Base-by-base conservation (phyloP, 2,329 filamentous ascomycete genomes). In the Aspergillus tubingensis region DNA sequence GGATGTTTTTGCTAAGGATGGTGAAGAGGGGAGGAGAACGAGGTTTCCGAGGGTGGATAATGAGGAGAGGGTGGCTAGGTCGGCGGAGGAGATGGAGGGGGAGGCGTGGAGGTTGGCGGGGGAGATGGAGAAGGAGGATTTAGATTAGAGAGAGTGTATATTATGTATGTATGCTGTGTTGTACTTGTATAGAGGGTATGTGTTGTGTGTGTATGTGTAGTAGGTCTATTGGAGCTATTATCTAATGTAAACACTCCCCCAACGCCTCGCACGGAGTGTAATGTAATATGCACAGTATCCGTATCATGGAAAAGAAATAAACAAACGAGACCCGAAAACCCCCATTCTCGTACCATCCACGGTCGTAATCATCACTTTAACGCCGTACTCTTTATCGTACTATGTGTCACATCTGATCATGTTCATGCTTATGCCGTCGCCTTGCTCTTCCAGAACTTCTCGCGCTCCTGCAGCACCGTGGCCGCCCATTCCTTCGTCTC, bases 401-500 rank as follows among this genome's bases (percentile, higher is more conserved):
- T 54, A 58, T 48, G 43, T 41, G 10, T 23, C 21, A 21, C 10
- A 3, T 21, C 17, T 10, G 10, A 17, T 47, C 49, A 15, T 44
- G 23, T 19, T 41, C 7, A 43, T 51, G 52, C 32, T 52, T 44
- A 49, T 49, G 65, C 59, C 39, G 59, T 30, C 32, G 32, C 32
- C 67, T 70, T 66, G 62, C 65, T 69, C 69, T 82, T 79, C 91
- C 92, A 96, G 70, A 92, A 89, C 30, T 79, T 82, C 67, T 89
- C 83, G 58, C 93, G 83, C 81, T 98, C 94, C 68, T 82, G 80
- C 65, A 98, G 79, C 30, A 97, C 80, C 65, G 92, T 87, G 25
- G 85, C 82, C 0, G 88, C 90, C 94, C 94, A 98, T 11, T 80
- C 85, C 79, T 88, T 86, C 67, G 92, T 90, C 79, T 96, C 94